Evolutionary conservation across 148 eudicot genomes (phyloP).

Genomic region (Fagopyrum homotropicum): DNA sequence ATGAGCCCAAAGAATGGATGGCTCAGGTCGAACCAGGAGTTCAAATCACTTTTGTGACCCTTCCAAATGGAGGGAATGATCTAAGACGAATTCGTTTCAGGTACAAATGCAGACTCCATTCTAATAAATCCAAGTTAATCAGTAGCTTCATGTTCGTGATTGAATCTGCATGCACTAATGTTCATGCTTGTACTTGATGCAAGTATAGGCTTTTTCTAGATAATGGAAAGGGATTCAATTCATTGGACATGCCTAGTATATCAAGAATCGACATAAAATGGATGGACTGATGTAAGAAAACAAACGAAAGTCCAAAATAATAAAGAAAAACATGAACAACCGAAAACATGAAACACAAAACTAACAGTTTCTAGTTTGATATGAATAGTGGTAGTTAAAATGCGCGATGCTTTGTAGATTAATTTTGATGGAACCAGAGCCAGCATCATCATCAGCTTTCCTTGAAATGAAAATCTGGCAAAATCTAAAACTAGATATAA

Average conservation of each 20-base stretch:
- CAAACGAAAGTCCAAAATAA: too few relatives aligned
- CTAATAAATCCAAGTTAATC: neutral
- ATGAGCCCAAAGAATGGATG: slow-evolving; percentile 92
- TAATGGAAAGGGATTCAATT: too few relatives aligned
- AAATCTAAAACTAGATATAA: neutral
- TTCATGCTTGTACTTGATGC: too few relatives aligned
- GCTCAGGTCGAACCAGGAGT: slow-evolving; percentile 99
- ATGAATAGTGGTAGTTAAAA: neutral
- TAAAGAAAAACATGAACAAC: too few relatives aligned
- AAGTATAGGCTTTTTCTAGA: too few relatives aligned
- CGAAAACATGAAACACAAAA: neutral
- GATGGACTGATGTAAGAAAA: too few relatives aligned
- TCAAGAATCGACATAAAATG: too few relatives aligned
- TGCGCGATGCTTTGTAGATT: neutral
- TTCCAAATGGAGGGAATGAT: slow-evolving; percentile 90
- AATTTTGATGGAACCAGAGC: neutral
- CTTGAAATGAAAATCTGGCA: neutral
- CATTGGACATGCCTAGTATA: too few relatives aligned
- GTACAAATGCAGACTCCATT: slow-evolving; percentile 23
- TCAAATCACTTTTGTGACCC: slow-evolving; percentile 88
- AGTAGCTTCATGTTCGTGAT: neutral
- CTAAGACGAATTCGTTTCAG: slow-evolving; percentile 91
- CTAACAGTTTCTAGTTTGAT: neutral
- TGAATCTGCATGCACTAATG: too few relatives aligned
- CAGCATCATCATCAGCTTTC: neutral